These are phyloP conservation scores for Gracilaria vermiculophylla DNA, from an alignment of 23 red algal genomes.

Conservation along the genomic window DNA sequence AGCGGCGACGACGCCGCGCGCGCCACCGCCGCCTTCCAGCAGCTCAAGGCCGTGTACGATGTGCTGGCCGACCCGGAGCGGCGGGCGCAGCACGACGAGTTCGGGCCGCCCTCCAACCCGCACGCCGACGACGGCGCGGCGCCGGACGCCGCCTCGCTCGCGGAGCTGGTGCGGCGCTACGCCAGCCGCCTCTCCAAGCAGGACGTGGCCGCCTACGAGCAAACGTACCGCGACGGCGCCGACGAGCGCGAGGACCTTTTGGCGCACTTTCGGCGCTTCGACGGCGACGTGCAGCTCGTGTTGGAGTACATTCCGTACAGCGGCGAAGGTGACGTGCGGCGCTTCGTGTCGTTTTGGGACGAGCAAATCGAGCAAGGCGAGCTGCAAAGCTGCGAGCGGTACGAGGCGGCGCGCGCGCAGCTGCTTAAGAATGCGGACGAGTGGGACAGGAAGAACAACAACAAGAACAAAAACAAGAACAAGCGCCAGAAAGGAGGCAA, in stretches of 20 bases:
- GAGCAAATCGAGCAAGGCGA: not conserved
- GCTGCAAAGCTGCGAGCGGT: not conserved
- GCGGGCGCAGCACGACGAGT: slow-evolving; percentile 49
- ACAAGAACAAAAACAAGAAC: not conserved
- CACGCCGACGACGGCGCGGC: slow-evolving; percentile 23
- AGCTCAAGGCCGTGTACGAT: slow-evolving; percentile 59
- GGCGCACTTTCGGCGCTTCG: slow-evolving; percentile 35
- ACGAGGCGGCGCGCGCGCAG: not conserved
- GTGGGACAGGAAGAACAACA: not conserved
- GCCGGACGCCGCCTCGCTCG: slow-evolving; percentile 26
- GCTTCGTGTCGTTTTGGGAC: slow-evolving; percentile 71
- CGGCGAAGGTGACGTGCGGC: slow-evolving; percentile 43
- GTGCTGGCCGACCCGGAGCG: slow-evolving; percentile 38
- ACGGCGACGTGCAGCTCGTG: slow-evolving; percentile 46
- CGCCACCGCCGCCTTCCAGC: slow-evolving; percentile 69
- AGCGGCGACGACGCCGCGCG: not conserved
- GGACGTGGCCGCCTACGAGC: slow-evolving; percentile 67
- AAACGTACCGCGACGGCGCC: slow-evolving; percentile 29
- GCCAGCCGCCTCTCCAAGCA: slow-evolving; percentile 9
- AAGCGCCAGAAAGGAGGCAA: not conserved
- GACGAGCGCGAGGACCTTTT: slow-evolving; percentile 67
- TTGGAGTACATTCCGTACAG: slow-evolving; percentile 81
- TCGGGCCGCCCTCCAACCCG: slow-evolving; percentile 19
- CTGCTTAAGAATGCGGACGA: not conserved
- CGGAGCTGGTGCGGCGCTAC: slow-evolving; percentile 4